Conservation (phyloP, 2,329 filamentous ascomycete species). For the Diplodia seriata region DNA sequence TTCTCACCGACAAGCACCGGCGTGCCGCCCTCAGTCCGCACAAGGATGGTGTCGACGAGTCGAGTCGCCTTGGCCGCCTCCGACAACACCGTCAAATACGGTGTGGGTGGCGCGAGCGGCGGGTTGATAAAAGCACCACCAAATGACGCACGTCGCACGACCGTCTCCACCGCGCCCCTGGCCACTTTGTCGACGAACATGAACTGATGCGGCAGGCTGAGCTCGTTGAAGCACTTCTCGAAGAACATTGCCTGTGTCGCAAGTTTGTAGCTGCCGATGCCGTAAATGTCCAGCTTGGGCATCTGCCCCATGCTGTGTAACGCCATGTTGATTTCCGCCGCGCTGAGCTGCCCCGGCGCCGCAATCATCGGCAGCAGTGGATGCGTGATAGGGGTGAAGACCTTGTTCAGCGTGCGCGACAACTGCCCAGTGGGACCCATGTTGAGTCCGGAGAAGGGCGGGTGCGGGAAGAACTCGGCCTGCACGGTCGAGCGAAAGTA, state of each 20-base stretch:
- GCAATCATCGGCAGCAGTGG: constrained; percentile 83
- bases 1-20: constrained; percentile 68
- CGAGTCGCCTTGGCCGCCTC: constrained; percentile 81
- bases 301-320: constrained; percentile 80
- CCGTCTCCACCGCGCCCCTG: constrained; percentile 58
- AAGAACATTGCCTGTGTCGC: constrained; percentile 80
- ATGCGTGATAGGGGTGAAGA: constrained; percentile 88
- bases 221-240: constrained; percentile 67
- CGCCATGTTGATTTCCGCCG: constrained; percentile 82
- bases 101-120: constrained; percentile 64
- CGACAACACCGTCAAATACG: constrained; percentile 70
- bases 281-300: constrained; percentile 80
- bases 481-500: constrained; percentile 83
- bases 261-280: constrained; percentile 71
- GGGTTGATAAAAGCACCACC: constrained; percentile 84
- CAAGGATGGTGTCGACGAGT: constrained; percentile 81
- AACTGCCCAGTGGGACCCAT: constrained; percentile 88
- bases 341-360: constrained; percentile 83
- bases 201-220: constrained; percentile 86
- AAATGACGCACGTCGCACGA: constrained; percentile 76
- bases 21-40: constrained; percentile 56
- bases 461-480: constrained; percentile 68
- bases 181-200: constrained; percentile 74
- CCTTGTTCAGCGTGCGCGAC: constrained; percentile 81
- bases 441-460: constrained; percentile 82